Conservation (phyloP, 768 basidiomycete genomes). For the Boletus coccyginus region DNA sequence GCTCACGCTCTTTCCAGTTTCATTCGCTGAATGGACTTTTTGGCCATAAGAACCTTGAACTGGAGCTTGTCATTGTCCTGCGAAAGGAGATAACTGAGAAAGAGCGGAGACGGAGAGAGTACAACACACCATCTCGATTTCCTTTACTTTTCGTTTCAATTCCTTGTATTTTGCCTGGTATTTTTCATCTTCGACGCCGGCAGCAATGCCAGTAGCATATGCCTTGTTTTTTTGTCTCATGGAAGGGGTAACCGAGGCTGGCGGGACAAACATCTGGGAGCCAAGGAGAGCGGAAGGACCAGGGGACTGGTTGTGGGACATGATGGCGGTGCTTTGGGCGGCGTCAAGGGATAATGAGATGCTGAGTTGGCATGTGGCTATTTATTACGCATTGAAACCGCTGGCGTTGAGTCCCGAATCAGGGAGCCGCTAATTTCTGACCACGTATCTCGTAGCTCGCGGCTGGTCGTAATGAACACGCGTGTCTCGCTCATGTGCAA, state of each 20-base stretch:
- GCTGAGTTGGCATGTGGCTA: constrained; percentile 24
- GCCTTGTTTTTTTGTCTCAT: constrained; percentile 48
- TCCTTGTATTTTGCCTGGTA: constrained; percentile 89
- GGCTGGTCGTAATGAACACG: constrained; percentile 1
- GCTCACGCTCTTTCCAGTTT: constrained; percentile 87
- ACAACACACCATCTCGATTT: constrained; percentile 72
- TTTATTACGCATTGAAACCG: constrained; percentile 28
- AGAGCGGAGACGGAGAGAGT: not conserved
- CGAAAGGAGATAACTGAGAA: constrained; percentile 5
- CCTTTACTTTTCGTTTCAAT: constrained; percentile 82
- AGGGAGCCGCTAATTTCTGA: constrained; percentile 9
- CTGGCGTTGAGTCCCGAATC: constrained; percentile 30
- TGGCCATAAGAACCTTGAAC: constrained; percentile 75
- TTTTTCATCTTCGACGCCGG: constrained; percentile 81
- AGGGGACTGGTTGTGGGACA: constrained; percentile 65
- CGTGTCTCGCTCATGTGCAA: not conserved
- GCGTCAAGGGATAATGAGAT: constrained; percentile 35
- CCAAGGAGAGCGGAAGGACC: constrained; percentile 44
- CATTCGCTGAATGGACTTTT: constrained; percentile 81
- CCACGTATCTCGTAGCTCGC: constrained; percentile 11
- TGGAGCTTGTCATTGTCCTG: constrained; percentile 90
- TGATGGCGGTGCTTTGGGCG: constrained; percentile 44
- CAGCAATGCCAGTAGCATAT: constrained; percentile 61
- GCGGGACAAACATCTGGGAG: constrained; percentile 35
- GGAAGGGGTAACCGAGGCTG: constrained; percentile 30